A percentile compares a stretch with the other conserved stretches of the same genome.
These are phyloP conservation scores for Thalassiosira livingstoniorum DNA, from an alignment of 352 stramenopile species.

Conservation along the genomic window DNA sequence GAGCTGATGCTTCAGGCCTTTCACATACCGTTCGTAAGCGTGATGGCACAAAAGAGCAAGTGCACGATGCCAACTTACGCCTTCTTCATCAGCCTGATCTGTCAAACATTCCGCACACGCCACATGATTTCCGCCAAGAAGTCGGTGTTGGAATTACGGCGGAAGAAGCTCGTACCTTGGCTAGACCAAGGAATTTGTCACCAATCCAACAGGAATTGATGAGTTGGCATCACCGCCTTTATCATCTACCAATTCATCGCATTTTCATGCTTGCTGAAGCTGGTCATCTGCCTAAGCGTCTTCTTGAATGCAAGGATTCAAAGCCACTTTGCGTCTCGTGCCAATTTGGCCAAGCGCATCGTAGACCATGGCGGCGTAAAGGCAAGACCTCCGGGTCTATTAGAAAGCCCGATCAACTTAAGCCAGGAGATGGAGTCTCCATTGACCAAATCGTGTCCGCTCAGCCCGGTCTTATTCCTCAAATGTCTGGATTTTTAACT, in stretches of 20 bases:
- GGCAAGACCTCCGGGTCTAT: slow-evolving; percentile 15
- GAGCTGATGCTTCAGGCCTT: too few species aligned
- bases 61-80: slow-evolving; percentile 21
- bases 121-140: slow-evolving; percentile 30
- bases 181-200: slow-evolving; percentile 7
- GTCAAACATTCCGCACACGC: slow-evolving; percentile 25
- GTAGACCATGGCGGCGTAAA: slow-evolving; percentile 48
- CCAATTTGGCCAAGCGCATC: slow-evolving; percentile 38
- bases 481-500: slow-evolving; percentile 34
- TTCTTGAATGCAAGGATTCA: slow-evolving; percentile 25
- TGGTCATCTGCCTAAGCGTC: slow-evolving; percentile 13
- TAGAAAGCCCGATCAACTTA: not conserved
- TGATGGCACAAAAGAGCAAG: too few species aligned
- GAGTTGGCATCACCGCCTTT: slow-evolving; percentile 35
- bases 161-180: slow-evolving; percentile 22
- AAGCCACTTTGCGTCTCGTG: slow-evolving; percentile 34
- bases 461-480: slow-evolving; percentile 51
- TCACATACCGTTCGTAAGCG: too few species aligned
- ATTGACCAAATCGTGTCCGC: too few species aligned
- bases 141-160: slow-evolving; percentile 11
- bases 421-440: slow-evolving; percentile 37
- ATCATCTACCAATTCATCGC: slow-evolving; percentile 28
- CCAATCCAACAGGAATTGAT: slow-evolving; percentile 45
- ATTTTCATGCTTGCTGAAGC: slow-evolving; percentile 14
- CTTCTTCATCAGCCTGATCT: slow-evolving; percentile 28